Evolutionary conservation across 2,329 filamentous ascomycete species (phyloP), one percentile per base, ranked within the genome.

Genomic region (Pseudocercospora fuligena): DNA sequence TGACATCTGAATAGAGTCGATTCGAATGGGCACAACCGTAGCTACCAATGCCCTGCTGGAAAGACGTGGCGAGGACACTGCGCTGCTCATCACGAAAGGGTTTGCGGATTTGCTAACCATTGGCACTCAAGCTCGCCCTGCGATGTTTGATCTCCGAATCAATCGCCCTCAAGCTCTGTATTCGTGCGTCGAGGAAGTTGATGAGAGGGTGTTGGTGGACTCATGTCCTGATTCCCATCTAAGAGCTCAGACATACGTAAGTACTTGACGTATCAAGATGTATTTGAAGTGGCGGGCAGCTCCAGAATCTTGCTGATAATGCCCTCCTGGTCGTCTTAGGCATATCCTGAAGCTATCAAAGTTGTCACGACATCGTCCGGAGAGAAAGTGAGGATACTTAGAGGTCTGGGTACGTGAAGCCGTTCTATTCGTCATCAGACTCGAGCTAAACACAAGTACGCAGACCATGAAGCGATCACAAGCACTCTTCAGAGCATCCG

Each of bases 31-130:
- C 21, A 97, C 93, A 2, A 97, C 93, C 0, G 93, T 97, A 16
- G 93, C 93, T 9, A 97, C 93, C 0, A 97, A 97, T 78, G 93
- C 93, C 0, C 81, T 97, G 60, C 84, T 97, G 1, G 93, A 97
- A 79, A 85, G 93, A 65, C 97, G 96, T 79, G 93, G 93, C 59
- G 92, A 95, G 81, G 88, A 87, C 72, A 93, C 94, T 75, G 93
- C 91, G 11, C 85, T 97, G 77, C 87, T 97, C 1, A 91, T 94
- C 19, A 96, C 92, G 1, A 89, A 88, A 71, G 93, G 93, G 0
- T 97, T 97, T 82, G 88, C 87, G 71, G 93, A 97, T 78, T 94
- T 92, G 70, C 82, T 97, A n/a, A 85, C 88, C 47, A 97, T 97
- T 75, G 93, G 93, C 25, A 96, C 96, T 78, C 93, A 97, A 81